Percentiles rank a stretch among this genome's conserved stretches.
These are phyloP conservation scores for Podosphaera xanthii DNA, from an alignment of 2,329 filamentous ascomycete genomes.

Conservation along the genomic window DNA sequence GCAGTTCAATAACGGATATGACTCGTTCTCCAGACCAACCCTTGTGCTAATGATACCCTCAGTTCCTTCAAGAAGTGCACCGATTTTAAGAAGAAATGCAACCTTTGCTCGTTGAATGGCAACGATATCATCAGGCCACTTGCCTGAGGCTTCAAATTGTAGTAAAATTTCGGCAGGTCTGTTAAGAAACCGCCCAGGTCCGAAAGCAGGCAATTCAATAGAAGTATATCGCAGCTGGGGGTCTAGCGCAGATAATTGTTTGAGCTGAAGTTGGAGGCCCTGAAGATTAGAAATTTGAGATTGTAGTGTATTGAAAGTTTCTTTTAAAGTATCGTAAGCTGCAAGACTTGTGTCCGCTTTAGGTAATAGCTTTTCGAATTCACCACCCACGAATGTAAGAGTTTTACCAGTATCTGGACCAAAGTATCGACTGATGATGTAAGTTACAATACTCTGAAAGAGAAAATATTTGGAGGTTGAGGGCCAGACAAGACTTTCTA, in stretches of 20 bases:
- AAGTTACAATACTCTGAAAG: constrained; percentile 56
- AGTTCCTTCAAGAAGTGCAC: constrained; percentile 37
- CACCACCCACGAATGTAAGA: constrained; percentile 20
- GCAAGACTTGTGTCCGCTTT: constrained; percentile 17
- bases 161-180: constrained; percentile 57
- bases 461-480: constrained; percentile 36
- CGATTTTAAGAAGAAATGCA: constrained; percentile 53
- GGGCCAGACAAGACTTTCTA: constrained; percentile 80
- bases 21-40: constrained; percentile 60
- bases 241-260: constrained; percentile 53
- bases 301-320: constrained; percentile 52
- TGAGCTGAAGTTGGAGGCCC: constrained; percentile 67
- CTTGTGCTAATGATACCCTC: constrained; percentile 39
- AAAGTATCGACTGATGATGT: constrained; percentile 49
- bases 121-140: constrained; percentile 79
- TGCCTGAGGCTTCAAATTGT: constrained; percentile 78
- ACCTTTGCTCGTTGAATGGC: constrained; percentile 89
- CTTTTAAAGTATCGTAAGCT: constrained; percentile 44
- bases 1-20: constrained; percentile 46
- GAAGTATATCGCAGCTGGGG: constrained; percentile 55
- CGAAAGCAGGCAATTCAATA: constrained; percentile 26
- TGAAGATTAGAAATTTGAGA: constrained; percentile 55
- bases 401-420: constrained; percentile 24
- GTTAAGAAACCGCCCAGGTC: constrained; percentile 18
- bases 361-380: constrained; percentile 24